A percentile compares a stretch with the other conserved stretches of the same genome.
These are phyloP conservation scores for Scutellaria baicalensis DNA, from an alignment of 257 asterid genomes.

Conservation along the genomic window DNA sequence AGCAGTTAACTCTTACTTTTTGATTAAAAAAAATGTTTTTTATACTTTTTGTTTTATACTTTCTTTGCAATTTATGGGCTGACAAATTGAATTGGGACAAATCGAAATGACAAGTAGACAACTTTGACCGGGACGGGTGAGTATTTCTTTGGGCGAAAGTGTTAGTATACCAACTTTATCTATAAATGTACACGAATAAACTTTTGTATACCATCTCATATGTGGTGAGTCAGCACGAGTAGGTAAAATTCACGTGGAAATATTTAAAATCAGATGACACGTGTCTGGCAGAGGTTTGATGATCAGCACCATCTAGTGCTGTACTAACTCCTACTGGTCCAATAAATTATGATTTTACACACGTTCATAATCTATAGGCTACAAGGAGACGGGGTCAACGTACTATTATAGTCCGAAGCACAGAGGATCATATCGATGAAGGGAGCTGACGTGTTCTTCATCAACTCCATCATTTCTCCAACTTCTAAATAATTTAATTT, in stretches of 20 bases:
- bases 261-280: conserved; percentile 8
- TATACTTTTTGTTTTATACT: too few species aligned
- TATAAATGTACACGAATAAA: neutral
- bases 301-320: conserved; percentile 17
- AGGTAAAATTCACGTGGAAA: conserved; percentile 6
- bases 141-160: too few species aligned
- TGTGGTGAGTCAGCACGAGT: neutral
- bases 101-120: too few species aligned
- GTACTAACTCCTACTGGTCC: neutral
- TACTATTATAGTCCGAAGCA: neutral
- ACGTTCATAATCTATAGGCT: neutral
- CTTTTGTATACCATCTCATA: neutral
- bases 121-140: too few species aligned
- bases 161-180: too few species aligned
- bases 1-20: too few species aligned
- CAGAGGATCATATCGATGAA: conserved; percentile 1
- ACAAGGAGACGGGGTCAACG: neutral
- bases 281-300: conserved; percentile 13
- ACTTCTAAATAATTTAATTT: too few species aligned
- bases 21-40: too few species aligned
- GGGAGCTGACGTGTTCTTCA: conserved; percentile 11
- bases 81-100: too few species aligned
- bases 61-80: too few species aligned
- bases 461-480: too few species aligned
- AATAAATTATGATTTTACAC: conserved; percentile 6